Evolutionary conservation across 495 filamentous ascomycete genomes (phyloP).

Genomic region (Aspergillus steynii): DNA sequence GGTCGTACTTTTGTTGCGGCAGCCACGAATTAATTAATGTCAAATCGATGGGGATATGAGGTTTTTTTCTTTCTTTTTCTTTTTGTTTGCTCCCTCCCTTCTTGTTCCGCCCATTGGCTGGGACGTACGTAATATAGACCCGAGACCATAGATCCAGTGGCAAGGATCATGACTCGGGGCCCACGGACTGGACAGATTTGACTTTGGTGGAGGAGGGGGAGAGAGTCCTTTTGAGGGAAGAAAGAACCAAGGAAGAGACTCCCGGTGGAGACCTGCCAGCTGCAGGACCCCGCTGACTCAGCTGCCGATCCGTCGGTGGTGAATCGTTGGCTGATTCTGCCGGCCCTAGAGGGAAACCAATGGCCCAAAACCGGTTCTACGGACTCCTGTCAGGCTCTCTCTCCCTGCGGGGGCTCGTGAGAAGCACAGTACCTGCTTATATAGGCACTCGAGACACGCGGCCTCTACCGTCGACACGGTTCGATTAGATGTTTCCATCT

Average conservation of each 20-base stretch:
- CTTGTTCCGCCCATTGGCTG: too few species aligned
- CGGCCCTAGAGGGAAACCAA: background rate
- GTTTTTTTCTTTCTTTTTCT: background rate
- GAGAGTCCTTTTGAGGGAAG: background rate
- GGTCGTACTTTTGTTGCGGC: background rate
- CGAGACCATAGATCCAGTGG: background rate
- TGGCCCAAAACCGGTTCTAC: background rate
- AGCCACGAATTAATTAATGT: background rate
- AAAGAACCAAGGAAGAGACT: background rate
- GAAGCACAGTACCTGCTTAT: too few species aligned
- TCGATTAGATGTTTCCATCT: too few species aligned
- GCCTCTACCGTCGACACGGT: too few species aligned
- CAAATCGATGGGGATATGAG: background rate
- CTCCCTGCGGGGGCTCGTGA: too few species aligned
- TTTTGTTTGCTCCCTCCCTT: background rate
- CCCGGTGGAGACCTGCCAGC: too few species aligned
- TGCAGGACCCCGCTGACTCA: too few species aligned
- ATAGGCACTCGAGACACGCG: too few species aligned
- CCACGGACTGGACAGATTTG: background rate
- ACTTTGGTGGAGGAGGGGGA: background rate
- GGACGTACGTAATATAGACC: too few species aligned
- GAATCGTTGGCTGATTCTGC: slow-evolving; percentile 12
- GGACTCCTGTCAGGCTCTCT: too few species aligned
- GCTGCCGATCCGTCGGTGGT: slow-evolving; percentile 11
- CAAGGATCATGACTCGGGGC: background rate